phyloP scores from a whole-genome alignment of 2,329 filamentous ascomycete species.

The Fusarium austroafricanum region DNA sequence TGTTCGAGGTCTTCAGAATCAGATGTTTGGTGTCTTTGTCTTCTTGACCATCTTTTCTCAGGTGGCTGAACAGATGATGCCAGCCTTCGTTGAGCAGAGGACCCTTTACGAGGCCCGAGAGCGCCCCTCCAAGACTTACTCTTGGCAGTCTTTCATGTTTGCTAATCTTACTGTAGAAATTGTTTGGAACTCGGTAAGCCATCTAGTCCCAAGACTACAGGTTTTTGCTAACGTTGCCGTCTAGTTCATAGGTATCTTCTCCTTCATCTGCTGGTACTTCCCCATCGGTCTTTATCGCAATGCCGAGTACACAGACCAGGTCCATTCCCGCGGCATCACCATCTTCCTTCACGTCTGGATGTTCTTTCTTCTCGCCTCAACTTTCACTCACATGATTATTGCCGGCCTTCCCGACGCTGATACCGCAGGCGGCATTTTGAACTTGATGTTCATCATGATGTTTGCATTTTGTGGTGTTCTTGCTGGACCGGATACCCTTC shows the following conservation, averaged over 20 bases:
- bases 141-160: conserved; percentile 75
- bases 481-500: conserved; percentile 67
- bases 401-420: conserved; percentile 73
- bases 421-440: conserved; percentile 72
- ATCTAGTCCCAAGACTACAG: fast-evolving
- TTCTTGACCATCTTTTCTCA: conserved; percentile 75
- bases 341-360: conserved; percentile 72
- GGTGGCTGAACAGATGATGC: conserved; percentile 74
- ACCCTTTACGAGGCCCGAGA: conserved; percentile 77
- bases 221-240: fast-evolving
- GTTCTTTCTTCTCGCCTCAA: conserved; percentile 74
- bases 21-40: conserved; percentile 79
- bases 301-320: conserved; percentile 62
- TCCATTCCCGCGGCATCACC: conserved; percentile 64
- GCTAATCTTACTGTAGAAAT: conserved; percentile 72
- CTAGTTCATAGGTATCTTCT: conserved; percentile 56
- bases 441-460: conserved; percentile 70
- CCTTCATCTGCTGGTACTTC: conserved; percentile 75
- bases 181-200: conserved; percentile 71
- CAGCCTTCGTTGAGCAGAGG: conserved; percentile 75
- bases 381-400: conserved; percentile 73
- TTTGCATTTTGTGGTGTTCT: conserved; percentile 74
- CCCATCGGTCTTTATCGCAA: conserved; percentile 73
- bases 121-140: conserved; percentile 73
- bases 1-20: conserved; percentile 75